phyloP scores from a whole-genome alignment of 2,329 filamentous ascomycete genomes.

The Claviceps sp. region DNA sequence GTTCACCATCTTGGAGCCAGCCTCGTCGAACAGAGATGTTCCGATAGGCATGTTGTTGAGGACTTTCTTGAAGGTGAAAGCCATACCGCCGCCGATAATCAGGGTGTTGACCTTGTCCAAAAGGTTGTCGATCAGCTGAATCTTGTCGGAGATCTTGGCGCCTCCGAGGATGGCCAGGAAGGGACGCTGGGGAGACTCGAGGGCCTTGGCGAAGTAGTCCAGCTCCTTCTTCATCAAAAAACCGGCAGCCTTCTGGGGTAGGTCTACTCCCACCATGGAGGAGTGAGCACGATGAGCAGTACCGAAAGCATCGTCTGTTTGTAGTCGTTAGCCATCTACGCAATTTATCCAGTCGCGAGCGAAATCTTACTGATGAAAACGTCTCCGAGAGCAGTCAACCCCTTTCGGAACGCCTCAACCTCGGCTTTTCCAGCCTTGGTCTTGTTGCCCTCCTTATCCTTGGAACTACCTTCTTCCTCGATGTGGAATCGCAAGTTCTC shows the following conservation, averaged over 20 bases:
- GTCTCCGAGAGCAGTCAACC: slow-evolving; percentile 85
- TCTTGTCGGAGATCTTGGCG: slow-evolving; percentile 99
- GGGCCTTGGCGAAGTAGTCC: slow-evolving; percentile 95
- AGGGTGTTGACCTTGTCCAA: slow-evolving; percentile 96
- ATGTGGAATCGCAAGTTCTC: slow-evolving; percentile 98
- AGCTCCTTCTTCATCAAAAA: slow-evolving; percentile 99
- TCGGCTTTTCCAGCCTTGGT: slow-evolving; percentile 90
- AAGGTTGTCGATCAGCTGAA: slow-evolving; percentile 97
- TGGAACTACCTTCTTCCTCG: slow-evolving; percentile 93
- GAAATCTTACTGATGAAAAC: slow-evolving; percentile 76
- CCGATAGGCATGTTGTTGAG: slow-evolving; percentile 82
- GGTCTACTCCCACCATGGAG: slow-evolving; percentile 94
- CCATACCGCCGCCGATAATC: slow-evolving; percentile 95
- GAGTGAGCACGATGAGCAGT: slow-evolving; percentile 97
- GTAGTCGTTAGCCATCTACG: slow-evolving; percentile 10
- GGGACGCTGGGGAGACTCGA: slow-evolving; percentile 83
- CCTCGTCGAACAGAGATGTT: slow-evolving; percentile 83
- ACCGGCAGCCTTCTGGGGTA: slow-evolving; percentile 91
- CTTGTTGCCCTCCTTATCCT: slow-evolving; percentile 92
- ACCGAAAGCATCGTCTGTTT: slow-evolving; percentile 85
- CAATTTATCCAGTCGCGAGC: neutral
- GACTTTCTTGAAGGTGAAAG: slow-evolving; percentile 99
- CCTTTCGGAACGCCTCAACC: slow-evolving; percentile 89
- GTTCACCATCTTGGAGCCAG: slow-evolving; percentile 79
- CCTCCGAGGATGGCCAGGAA: slow-evolving; percentile 98